Evolutionary conservation across 2,329 filamentous ascomycete species (phyloP).

Genomic region (Aspergillus terreus): DNA sequence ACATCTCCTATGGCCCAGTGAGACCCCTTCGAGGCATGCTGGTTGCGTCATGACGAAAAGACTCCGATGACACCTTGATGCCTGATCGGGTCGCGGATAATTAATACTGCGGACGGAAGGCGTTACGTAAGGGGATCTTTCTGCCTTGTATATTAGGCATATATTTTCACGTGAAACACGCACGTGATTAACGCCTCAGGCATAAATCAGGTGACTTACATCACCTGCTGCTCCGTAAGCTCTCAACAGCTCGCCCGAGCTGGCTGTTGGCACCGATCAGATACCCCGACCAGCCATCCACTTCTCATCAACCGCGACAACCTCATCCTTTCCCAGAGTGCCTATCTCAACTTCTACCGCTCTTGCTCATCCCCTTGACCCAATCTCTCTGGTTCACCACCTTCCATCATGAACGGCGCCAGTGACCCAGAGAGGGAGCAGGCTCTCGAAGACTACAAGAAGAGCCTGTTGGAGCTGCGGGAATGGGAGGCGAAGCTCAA

Average conservation of each 20-base stretch:
- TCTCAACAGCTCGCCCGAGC: constrained; percentile 28
- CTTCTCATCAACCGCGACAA: constrained; percentile 10
- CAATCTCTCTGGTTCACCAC: not conserved
- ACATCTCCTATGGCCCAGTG: too few relatives aligned
- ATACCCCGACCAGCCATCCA: constrained; percentile 16
- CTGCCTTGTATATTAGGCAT: constrained; percentile 8
- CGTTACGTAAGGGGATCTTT: not conserved
- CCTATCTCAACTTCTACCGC: not conserved
- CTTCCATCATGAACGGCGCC: constrained; percentile 35
- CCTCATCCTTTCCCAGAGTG: not conserved
- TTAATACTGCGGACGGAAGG: constrained; percentile 11
- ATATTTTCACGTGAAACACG: too few relatives aligned
- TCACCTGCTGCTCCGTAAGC: constrained; percentile 13
- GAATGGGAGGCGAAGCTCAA: constrained; percentile 99
- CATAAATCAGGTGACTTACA: constrained; percentile 14
- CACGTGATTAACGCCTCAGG: not conserved
- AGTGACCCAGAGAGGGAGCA: constrained; percentile 57
- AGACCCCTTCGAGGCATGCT: not conserved
- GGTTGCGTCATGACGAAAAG: constrained; percentile 21
- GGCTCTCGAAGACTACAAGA: constrained; percentile 73
- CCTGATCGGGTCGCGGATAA: constrained; percentile 15
- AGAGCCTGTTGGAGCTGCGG: constrained; percentile 84
- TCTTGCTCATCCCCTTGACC: constrained; percentile 1
- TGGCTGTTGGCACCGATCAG: constrained; percentile 9
- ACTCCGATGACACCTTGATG: constrained; percentile 14